phyloP scores from a whole-genome alignment of 805 yeast genomes.

The Kluyveromyces lactis region DNA sequence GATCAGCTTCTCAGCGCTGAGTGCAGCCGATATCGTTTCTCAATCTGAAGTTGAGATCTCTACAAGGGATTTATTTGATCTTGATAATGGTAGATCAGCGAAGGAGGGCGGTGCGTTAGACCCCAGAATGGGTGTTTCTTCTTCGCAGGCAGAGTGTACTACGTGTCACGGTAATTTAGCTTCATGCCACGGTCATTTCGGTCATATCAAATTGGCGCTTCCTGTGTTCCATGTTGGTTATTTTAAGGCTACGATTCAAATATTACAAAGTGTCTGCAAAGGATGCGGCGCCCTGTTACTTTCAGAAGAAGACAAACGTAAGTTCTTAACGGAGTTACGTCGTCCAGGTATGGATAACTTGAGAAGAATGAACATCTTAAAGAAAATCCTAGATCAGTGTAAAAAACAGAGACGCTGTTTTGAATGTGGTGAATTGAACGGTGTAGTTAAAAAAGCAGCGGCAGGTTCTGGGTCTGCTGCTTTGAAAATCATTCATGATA shows the following conservation, averaged over 20 bases:
- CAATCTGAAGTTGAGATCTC: conserved; percentile 92
- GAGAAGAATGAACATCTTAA: conserved; percentile 82
- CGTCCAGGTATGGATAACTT: conserved; percentile 85
- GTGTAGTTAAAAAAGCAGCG: conserved; percentile 95
- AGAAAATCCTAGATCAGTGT: conserved; percentile 81
- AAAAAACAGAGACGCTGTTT: conserved; percentile 90
- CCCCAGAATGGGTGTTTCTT: conserved; percentile 87
- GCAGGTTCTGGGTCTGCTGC: conserved; percentile 91
- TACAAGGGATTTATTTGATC: conserved; percentile 84
- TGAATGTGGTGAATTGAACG: conserved; percentile 80
- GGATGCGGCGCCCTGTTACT: conserved; percentile 72
- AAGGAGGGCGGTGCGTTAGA: conserved; percentile 84
- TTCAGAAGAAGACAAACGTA: conserved; percentile 62
- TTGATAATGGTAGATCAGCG: conserved; percentile 83
- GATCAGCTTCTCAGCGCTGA: conserved; percentile 85
- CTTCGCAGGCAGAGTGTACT: conserved; percentile 74
- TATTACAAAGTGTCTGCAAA: conserved; percentile 86
- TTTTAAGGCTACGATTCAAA: conserved; percentile 82
- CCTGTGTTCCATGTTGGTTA: conserved; percentile 98
- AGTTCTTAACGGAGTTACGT: conserved; percentile 68
- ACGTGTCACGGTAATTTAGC: conserved; percentile 92
- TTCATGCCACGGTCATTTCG: conserved; percentile 97
- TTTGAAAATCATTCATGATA: conserved; percentile 88
- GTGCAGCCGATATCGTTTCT: conserved; percentile 82
- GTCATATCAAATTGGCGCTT: conserved; percentile 83